Conservation (phyloP, 768 basidiomycete species). For the Punctularia strigosozonata region DNA sequence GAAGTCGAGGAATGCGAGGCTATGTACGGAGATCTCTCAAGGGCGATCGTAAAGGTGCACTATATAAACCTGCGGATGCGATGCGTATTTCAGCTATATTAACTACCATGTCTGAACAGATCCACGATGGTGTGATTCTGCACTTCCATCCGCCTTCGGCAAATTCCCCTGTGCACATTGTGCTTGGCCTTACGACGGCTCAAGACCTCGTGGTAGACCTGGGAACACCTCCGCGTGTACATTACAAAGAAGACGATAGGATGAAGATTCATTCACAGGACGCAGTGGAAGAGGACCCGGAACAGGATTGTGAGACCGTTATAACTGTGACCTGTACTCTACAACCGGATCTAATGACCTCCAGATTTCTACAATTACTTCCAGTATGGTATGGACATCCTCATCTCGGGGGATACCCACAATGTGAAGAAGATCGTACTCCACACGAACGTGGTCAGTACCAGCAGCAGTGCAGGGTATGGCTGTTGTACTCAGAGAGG, state of each 20-base stretch:
- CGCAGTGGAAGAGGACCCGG: constrained; percentile 32
- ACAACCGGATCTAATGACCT: constrained; percentile 3
- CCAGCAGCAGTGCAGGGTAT: constrained; percentile 2
- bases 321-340: not conserved
- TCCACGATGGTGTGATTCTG: constrained; percentile 61
- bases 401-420: constrained; percentile 63
- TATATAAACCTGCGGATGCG: not conserved
- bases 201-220: constrained; percentile 75
- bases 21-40: constrained; percentile 64
- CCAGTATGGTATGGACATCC: constrained; percentile 81
- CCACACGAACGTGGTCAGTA: constrained; percentile 75
- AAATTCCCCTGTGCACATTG: constrained; percentile 40
- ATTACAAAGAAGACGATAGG: constrained; percentile 83
- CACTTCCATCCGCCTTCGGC: constrained; percentile 44
- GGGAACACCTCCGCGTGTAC: constrained; percentile 63
- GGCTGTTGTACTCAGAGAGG: too few relatives aligned
- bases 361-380: constrained; percentile 91
- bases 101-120: constrained; percentile 25
- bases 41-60: constrained; percentile 55
- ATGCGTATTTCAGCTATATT: not conserved
- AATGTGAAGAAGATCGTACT: constrained; percentile 74
- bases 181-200: constrained; percentile 64
- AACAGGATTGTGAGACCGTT: constrained; percentile 34
- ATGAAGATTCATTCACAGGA: constrained; percentile 69
- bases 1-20: constrained; percentile 52